Evolutionary conservation across 352 stramenopile genomes (phyloP).

Genomic region (Phytophthora lateralis): DNA sequence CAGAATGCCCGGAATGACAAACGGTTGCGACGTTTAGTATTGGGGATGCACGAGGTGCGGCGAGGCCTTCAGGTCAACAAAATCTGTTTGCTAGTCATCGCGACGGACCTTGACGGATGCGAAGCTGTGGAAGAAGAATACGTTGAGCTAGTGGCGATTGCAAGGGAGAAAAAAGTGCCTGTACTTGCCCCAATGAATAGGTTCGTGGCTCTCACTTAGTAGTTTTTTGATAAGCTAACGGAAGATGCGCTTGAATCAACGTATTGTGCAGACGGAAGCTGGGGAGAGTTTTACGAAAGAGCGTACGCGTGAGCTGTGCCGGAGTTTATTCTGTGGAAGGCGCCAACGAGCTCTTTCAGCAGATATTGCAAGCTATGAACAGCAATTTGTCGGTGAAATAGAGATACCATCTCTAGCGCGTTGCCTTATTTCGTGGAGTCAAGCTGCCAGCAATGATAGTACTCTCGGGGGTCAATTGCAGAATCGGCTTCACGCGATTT

Average conservation of each 20-base stretch:
- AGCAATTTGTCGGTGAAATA: not conserved
- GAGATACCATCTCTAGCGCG: not conserved
- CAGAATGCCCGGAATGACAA: slow-evolving; percentile 72
- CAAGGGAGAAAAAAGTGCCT: slow-evolving; percentile 46
- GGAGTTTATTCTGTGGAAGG: slow-evolving; percentile 95
- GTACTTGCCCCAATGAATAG: slow-evolving; percentile 53
- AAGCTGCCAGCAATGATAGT: slow-evolving; percentile 54
- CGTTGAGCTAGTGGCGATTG: slow-evolving; percentile 82
- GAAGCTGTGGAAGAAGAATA: slow-evolving; percentile 84
- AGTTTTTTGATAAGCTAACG: not conserved
- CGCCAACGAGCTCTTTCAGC: slow-evolving; percentile 88
- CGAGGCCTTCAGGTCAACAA: slow-evolving; percentile 86
- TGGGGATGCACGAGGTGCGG: slow-evolving; percentile 92
- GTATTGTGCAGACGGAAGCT: slow-evolving; percentile 78
- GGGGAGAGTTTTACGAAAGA: slow-evolving; percentile 92
- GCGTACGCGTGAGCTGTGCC: slow-evolving; percentile 93
- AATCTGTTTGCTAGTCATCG: slow-evolving; percentile 87
- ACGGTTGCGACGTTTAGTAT: slow-evolving; percentile 82
- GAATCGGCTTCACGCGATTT: slow-evolving; percentile 19
- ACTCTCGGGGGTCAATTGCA: slow-evolving; percentile 34
- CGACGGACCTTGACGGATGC: slow-evolving; percentile 88
- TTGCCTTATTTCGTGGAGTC: slow-evolving; percentile 4
- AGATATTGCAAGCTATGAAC: slow-evolving; percentile 37
- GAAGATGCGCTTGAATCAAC: not conserved
- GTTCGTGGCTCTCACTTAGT: slow-evolving; percentile 19